Conservation (phyloP, 257 asterid genomes). For the Fraxinus cuspidata region DNA sequence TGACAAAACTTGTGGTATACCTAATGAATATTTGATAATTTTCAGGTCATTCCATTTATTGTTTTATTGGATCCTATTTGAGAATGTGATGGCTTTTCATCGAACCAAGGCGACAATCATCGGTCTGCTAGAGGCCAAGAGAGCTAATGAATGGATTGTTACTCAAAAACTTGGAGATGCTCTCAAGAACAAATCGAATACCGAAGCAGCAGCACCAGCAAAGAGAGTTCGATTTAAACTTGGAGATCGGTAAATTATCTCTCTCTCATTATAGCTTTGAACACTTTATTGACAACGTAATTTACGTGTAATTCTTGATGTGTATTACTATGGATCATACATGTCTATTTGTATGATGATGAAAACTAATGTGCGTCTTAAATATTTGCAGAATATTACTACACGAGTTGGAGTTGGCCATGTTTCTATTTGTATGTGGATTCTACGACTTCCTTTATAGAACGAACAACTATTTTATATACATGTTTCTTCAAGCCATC, state of each 20-base stretch:
- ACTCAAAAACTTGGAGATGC: conserved; percentile 91
- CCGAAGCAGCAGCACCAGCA: conserved; percentile 30
- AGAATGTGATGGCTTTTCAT: conserved; percentile 94
- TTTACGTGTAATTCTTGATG: too few species aligned
- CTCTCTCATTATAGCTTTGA: too few species aligned
- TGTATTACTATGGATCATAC: too few species aligned
- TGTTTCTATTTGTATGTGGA: conserved; percentile 75
- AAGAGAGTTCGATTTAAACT: conserved; percentile 47
- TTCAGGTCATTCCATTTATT: conserved; percentile 83
- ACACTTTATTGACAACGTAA: too few species aligned
- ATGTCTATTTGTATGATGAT: too few species aligned
- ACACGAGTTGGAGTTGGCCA: conserved; percentile 76
- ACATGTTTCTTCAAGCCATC: conserved; percentile 78
- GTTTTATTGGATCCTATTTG: conserved; percentile 92
- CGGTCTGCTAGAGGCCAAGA: conserved; percentile 76
- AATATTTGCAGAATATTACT: conserved; percentile 53
- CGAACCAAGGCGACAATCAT: conserved; percentile 94
- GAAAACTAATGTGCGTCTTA: background rate
- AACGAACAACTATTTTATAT: conserved; percentile 68
- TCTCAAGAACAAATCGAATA: conserved; percentile 60
- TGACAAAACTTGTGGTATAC: background rate
- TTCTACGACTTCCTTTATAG: conserved; percentile 84
- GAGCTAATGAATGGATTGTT: conserved; percentile 96
- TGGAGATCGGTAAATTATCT: conserved; percentile 56
- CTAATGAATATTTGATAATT: background rate